Evolutionary conservation across 2,329 filamentous ascomycete genomes (phyloP), one percentile per base, ranked within the genome.

Genomic region (Ilyonectria destructans): DNA sequence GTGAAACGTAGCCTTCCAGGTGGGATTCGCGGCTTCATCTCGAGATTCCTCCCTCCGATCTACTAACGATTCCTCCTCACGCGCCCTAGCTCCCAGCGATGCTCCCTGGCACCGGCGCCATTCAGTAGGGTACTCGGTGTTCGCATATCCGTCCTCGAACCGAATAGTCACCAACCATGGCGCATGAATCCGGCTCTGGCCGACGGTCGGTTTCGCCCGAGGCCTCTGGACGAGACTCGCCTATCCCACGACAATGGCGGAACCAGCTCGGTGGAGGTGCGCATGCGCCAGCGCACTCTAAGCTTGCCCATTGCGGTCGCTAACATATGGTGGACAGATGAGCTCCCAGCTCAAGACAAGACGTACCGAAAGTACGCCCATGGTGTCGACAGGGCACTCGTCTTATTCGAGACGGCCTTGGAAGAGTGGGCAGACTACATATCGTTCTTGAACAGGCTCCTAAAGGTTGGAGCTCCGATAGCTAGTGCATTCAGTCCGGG

Each of bases 391-490:
- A 90, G 95, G 80, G 93, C 95, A 37, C 87, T 99, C 69, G 89
- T 93, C 52, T 87, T 97, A 37, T 99, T 98, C 84, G 96, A 99
- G 79, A 95, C 94, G 17, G 91, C 94, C 33, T 87, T 98, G 74
- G 95, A 98, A 82, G 96, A 99, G 90, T 99, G 96, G 96, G 96
- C 97, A 56, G 96, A 99, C 83, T 99, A 99, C 80, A 99, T 99
- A 77, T 97, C 96, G 19, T 99, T 98, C 80, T 85, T 99, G 63
- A 97, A 93, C 79, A 91, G 94, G 69, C 86, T 99, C 56, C 86
- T 97, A 69, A 98, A 98, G 90, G 94, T 95, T 80, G 74, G 80
- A 58, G 43, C 19, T 15, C 29, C 26, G 9, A 7, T 12, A 33
- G 35, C 8, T 21, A 12, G 13, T 26, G 19, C 2, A 19, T n/a